Base-by-base conservation (phyloP, 1,139 yeast species). In the Candida sp. region DNA sequence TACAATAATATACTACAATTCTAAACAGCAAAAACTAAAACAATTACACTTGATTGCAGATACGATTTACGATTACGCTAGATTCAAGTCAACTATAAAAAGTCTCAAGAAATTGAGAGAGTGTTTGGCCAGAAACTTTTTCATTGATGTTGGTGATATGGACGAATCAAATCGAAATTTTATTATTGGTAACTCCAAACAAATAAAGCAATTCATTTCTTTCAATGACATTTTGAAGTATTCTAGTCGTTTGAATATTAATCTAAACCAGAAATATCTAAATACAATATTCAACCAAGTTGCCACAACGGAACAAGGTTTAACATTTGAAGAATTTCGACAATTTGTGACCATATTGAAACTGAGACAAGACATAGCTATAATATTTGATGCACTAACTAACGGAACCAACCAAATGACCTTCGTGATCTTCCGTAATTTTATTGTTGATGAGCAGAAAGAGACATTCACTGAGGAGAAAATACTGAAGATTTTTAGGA, bases 41-140 rank as follows among this genome's bases (percentile, higher is more conserved):
- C 70, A 76, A 4, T 61, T 93, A 42, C 97, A 93, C 66, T 65
- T 90, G 29, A 81, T 91, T 11, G 89, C 96, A 0, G 78, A 82
- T 22, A 75, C 83, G 3, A 77, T 71, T 42, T 73, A 70, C 38
- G 93, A 87, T 47, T 81, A 79, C 46, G 78, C 79, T 37, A 56
- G 75, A 22, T 77, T 91, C 46, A 62, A 79, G 30, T 67, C 51
- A 64, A 81, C 53, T 75, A 82, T 68, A 73, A 86, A 85, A 61
- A 78, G 52, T 63, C 74, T 58, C 66, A 77, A 55, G 66, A 70
- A 35, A 57, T 77, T 51, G 43, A 57, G 66, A 44, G 64, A 60
- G 42, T 64, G 60, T 33, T 52, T 70, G 44, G 65, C 64, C 36
- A 66, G 55, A 52, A 68, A 59, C 43, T 63, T 69, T 41, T 57